phyloP scores from a whole-genome alignment of 2,329 filamentous ascomycete genomes.

The Decorospora gaudefroyi region DNA sequence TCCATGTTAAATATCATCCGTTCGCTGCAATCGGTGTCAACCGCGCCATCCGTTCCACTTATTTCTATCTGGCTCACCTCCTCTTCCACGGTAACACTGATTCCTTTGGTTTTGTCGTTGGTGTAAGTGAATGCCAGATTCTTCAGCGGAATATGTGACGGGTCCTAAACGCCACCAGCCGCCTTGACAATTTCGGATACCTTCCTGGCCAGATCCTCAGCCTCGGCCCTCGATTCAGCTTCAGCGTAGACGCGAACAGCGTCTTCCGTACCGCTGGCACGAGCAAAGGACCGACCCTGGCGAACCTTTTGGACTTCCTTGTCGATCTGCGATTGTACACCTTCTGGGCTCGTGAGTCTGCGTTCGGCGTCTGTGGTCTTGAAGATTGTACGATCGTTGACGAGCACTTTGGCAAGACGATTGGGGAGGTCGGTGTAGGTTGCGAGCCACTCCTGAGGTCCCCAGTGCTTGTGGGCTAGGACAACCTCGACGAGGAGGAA shows the following conservation, averaged over 20 bases:
- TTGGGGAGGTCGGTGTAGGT: conserved; percentile 96
- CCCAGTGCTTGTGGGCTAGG: conserved; percentile 92
- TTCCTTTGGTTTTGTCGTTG: not conserved
- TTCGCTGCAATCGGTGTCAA: too few relatives aligned
- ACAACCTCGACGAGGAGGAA: conserved; percentile 96
- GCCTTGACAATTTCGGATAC: conserved; percentile 73
- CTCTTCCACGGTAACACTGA: not conserved
- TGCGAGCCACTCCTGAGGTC: conserved; percentile 84
- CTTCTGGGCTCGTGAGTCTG: conserved; percentile 76
- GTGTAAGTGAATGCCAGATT: not conserved
- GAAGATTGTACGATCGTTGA: conserved; percentile 85
- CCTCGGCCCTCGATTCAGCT: conserved; percentile 84
- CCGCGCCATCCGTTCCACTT: too few relatives aligned
- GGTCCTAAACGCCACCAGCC: conserved; percentile 32
- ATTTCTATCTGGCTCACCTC: not conserved
- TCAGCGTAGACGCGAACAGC: conserved; percentile 96
- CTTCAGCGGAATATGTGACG: not conserved
- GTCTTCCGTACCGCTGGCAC: conserved; percentile 94
- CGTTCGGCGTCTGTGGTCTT: conserved; percentile 91
- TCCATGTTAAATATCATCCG: conserved; percentile 3
- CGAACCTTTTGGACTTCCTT: conserved; percentile 86
- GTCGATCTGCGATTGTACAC: conserved; percentile 85
- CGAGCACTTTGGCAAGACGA: conserved; percentile 89
- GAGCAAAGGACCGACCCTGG: conserved; percentile 85
- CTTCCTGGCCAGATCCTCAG: conserved; percentile 85